phyloP scores from a whole-genome alignment of 1,284 basidiomycete genomes.

The Ganoderma boninense region DNA sequence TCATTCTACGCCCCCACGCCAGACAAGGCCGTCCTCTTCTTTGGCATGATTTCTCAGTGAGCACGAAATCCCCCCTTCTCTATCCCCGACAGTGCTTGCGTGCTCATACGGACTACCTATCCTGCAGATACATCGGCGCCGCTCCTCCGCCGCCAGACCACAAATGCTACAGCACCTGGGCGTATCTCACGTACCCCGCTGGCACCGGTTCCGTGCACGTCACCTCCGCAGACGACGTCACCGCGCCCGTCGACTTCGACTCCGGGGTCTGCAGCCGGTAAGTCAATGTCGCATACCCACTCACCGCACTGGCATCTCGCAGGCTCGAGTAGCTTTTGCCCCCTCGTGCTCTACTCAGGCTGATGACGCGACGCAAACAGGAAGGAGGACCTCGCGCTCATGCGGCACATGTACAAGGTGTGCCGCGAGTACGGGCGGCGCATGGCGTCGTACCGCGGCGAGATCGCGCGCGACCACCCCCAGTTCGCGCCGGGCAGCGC shows the following conservation, averaged over 20 bases:
- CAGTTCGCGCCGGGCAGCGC: constrained; percentile 54
- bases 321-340: no score
- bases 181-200: constrained; percentile 45
- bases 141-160: not conserved
- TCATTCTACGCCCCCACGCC: constrained; percentile 48
- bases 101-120: not conserved
- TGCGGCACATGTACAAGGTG: constrained; percentile 67
- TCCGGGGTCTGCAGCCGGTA: constrained; percentile 24
- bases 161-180: constrained; percentile 11
- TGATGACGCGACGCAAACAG: not conserved
- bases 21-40: constrained; percentile 53
- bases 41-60: constrained; percentile 30
- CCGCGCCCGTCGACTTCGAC: constrained; percentile 48
- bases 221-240: constrained; percentile 46
- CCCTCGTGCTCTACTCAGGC: no score
- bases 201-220: constrained; percentile 54
- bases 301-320: not conserved
- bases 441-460: constrained; percentile 64
- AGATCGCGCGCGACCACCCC: constrained; percentile 55
- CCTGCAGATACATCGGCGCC: constrained; percentile 9
- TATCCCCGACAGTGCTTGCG: not conserved
- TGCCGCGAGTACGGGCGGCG: constrained; percentile 65
- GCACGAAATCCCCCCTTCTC: not conserved
- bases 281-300: not conserved
- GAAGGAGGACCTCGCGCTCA: constrained; percentile 57